Evolutionary conservation across 2,329 filamentous ascomycete species (phyloP), one percentile per base, ranked within the genome.

Genomic region (Aspergillus jensenii): DNA sequence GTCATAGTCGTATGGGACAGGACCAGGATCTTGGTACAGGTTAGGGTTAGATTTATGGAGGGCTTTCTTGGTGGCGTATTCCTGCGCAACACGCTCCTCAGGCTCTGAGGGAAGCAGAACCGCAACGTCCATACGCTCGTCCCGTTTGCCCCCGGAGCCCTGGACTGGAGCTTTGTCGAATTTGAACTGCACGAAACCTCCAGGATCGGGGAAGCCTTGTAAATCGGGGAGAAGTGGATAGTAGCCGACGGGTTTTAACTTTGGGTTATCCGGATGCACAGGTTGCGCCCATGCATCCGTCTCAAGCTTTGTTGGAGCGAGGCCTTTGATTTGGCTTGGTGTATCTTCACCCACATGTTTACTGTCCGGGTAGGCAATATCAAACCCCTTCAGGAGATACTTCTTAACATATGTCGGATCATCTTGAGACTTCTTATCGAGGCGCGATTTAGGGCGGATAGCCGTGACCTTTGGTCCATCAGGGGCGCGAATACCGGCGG

Each of bases 151-250:
- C 17, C 78, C 75, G 8, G 73, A 65, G 14, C 76, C 74, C 50
- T 79, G 74, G 40, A 84, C 72, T 1, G 85, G 85, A n/a, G 85
- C 82, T 49, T 83, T 82, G 58, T 81, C 78, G 71, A 87, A 87
- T 58, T 87, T 87, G 71, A 84, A 79, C 54, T 86, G 76, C 65
- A 86, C 79, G 71, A 82, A 87, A 39, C 79, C 80, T 64, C 83
- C 84, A 7, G 80, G 79, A 61, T 86, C 82, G 4, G 85, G 82
- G 55, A 84, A 79, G 11, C 84, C 84, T 35, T 84, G 81, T 39
- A 86, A 78, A 65, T 88, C 85, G 7, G 86, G 85, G 6, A 87
- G 73, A 11, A 88, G 66, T 15, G 85, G 84, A 65, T 85, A 88
- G 57, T 80, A 81, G 44, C 84, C 85, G 33, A 87, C 74, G 3